phyloP scores from a whole-genome alignment of 2,329 filamentous ascomycete species.

The Lachnellula occidentalis region DNA sequence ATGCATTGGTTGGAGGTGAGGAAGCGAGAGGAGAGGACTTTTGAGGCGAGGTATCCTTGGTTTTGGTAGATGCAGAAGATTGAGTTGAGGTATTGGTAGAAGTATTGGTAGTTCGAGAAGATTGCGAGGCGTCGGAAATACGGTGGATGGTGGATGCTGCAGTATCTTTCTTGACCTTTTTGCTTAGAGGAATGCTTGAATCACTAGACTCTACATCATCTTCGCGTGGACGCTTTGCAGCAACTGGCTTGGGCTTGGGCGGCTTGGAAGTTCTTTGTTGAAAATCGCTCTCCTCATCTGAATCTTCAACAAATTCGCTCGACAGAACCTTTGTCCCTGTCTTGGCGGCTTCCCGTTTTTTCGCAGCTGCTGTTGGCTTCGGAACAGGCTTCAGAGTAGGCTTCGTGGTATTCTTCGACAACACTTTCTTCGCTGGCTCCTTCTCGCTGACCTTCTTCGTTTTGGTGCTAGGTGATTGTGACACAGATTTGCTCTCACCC shows the following conservation, averaged over 20 bases:
- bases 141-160: not conserved
- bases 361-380: conserved; percentile 15
- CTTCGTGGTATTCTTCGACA: conserved; percentile 34
- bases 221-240: conserved; percentile 48
- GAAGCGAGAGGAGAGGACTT: conserved; percentile 63
- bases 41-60: conserved; percentile 50
- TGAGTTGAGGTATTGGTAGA: conserved; percentile 38
- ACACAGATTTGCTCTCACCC: conserved; percentile 43
- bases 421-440: conserved; percentile 50
- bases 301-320: conserved; percentile 29
- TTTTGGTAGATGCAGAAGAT: conserved; percentile 31
- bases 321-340: conserved; percentile 28
- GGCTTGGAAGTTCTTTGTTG: conserved; percentile 28
- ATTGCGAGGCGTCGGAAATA: conserved; percentile 43
- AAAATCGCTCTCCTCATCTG: conserved; percentile 26
- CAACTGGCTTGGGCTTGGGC: conserved; percentile 32
- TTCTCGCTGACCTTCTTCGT: conserved; percentile 51
- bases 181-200: conserved; percentile 26
- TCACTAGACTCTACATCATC: conserved; percentile 27
- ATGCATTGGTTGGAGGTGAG: conserved; percentile 60
- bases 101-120: conserved; percentile 38
- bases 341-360: conserved; percentile 17
- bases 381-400: conserved; percentile 21
- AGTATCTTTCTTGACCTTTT: conserved; percentile 30
- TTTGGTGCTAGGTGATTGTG: conserved; percentile 46